Conservation (phyloP, 345 rosid species). For the Aegle marmelos region DNA sequence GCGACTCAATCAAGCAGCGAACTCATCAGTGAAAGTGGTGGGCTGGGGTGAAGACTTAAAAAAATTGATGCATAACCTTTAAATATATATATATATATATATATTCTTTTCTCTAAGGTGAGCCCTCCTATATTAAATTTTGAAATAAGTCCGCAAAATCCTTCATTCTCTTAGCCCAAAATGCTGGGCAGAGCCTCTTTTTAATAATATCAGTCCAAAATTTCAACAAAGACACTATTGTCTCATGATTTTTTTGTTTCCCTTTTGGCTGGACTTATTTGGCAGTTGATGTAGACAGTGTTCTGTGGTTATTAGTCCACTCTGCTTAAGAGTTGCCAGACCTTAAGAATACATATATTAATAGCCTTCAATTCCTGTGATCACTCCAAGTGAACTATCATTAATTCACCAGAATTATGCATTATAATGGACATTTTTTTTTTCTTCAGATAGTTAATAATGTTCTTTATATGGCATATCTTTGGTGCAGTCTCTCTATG, state of each 20-base stretch:
- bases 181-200: neutral
- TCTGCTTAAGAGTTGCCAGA: neutral
- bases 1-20: neutral
- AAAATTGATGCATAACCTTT: neutral
- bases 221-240: neutral
- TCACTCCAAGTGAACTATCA: neutral
- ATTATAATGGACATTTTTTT: neutral
- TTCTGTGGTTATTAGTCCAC: neutral
- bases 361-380: neutral
- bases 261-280: neutral
- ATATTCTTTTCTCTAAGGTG: no score
- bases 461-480: conserved; percentile 10
- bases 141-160: neutral
- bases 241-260: neutral
- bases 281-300: neutral
- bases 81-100: no score
- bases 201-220: neutral
- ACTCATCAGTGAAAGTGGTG: neutral
- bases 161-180: neutral
- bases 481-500: conserved; percentile 54
- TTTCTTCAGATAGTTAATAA: neutral
- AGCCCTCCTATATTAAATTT: neutral
- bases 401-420: neutral
- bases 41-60: neutral
- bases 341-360: neutral